These are phyloP conservation scores for Nannochloris sp. DNA, from an alignment of 139 green algal genomes.

Conservation along the genomic window DNA sequence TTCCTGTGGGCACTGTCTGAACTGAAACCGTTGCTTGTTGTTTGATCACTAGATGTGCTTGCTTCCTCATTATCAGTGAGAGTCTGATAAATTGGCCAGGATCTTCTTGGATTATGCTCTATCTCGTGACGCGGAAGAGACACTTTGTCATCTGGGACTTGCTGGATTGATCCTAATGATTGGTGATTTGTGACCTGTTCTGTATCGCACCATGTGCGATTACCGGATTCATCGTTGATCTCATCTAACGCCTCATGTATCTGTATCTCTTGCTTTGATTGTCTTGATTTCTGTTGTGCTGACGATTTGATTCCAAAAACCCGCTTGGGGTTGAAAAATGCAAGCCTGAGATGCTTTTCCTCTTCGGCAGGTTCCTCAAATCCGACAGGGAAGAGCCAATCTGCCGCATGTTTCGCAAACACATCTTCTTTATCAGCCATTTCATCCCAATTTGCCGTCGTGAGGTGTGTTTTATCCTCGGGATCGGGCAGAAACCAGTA, in stretches of 20 bases:
- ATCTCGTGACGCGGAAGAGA: neutral
- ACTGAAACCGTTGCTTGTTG: constrained; percentile 2
- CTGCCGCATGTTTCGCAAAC: constrained; percentile 4
- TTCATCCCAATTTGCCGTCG: constrained; percentile 55
- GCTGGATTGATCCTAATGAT: neutral
- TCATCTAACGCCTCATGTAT: neutral
- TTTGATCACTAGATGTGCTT: constrained; percentile 9
- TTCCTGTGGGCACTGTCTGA: constrained; percentile 12
- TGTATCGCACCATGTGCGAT: neutral
- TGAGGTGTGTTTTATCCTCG: constrained; percentile 9
- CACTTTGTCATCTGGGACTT: neutral
- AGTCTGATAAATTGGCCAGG: constrained; percentile 6
- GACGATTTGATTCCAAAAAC: neutral
- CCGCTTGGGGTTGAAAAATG: neutral
- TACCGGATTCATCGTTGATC: neutral
- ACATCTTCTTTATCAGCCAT: constrained; percentile 32
- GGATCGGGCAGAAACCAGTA: constrained; percentile 64
- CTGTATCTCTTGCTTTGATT: neutral
- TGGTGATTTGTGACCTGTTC: neutral
- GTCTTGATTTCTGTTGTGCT: neutral
- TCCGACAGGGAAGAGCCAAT: constrained; percentile 12
- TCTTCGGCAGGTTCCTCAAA: neutral
- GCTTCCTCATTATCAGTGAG: constrained; percentile 5
- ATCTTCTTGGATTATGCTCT: neutral
- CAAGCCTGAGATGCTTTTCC: neutral